Percentiles rank a stretch among this genome's conserved stretches.
These are phyloP conservation scores for Aspergillus brasiliensis DNA, from an alignment of 2,329 filamentous ascomycete genomes.

Conservation along the genomic window DNA sequence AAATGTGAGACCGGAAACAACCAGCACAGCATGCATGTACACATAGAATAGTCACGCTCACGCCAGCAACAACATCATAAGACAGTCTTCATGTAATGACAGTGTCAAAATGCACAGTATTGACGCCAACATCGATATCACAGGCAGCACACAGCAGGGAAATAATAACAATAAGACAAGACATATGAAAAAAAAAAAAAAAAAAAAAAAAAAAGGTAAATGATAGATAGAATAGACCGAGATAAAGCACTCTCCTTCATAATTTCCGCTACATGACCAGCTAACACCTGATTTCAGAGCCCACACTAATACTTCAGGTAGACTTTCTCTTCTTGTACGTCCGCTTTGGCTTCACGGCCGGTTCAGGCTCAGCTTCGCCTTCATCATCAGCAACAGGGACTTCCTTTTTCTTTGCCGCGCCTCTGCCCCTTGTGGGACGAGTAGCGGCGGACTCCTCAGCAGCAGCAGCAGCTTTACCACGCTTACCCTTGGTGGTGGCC, in stretches of 20 bases:
- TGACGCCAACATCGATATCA: background rate
- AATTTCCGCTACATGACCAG: too few species aligned
- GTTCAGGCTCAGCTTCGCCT: constrained; percentile 20
- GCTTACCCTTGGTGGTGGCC: constrained; percentile 20
- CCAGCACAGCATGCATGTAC: background rate
- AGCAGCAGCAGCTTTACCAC: constrained; percentile 6
- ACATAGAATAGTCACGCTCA: background rate
- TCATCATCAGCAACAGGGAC: constrained; percentile 13
- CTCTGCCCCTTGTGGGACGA: background rate
- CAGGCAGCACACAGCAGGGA: background rate
- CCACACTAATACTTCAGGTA: constrained; percentile 6
- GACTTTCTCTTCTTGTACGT: constrained; percentile 25
- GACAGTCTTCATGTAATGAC: too few species aligned
- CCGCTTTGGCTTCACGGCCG: constrained; percentile 28
- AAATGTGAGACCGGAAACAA: background rate
- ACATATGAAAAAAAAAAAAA: background rate
- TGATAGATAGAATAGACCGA: background rate
- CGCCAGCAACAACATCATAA: background rate
- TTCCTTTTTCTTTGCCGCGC: constrained; percentile 1
- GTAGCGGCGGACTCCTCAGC: constrained; percentile 8
- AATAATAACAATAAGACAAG: background rate
- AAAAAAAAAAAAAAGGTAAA: background rate
- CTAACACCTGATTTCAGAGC: too few species aligned
- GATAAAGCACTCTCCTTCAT: background rate
- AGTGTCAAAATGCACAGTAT: too few species aligned